Base-by-base conservation (phyloP, 768 basidiomycete genomes). In the Mycena capillaripes region DNA sequence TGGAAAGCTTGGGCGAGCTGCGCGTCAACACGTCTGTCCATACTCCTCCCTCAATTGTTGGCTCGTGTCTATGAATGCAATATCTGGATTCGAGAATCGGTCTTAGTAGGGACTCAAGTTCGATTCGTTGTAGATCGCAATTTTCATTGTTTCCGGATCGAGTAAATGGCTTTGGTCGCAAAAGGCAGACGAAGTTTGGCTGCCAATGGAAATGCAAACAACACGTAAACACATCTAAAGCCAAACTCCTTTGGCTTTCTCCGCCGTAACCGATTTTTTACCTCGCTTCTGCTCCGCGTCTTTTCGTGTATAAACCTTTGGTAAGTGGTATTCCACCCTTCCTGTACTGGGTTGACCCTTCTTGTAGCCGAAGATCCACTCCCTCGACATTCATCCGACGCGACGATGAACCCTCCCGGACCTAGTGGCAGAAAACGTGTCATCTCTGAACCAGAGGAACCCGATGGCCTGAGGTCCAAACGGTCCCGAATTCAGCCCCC, bases 401-500 rank as follows among this genome's bases (percentile, higher is more conserved):
- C 66, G 50, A 74, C 59, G 29, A 79, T 78, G 73, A 70, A 73
- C 44, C 65, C 73, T 10, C 72, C 77, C 12, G 76, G 72, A 1
- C 61, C 60, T 21, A 53, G 62, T 60, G 56, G 38, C 62, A 79
- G 83, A 64, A 83, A 83, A 66, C 82, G 83, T 65, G 79, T 81
- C 55, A 70, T 81, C 42, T 84, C 82, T 21, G 81, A 74, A 48
- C 76, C 74, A 7, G 81, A 82, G 38, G 78, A 77, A 25, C 74
- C 78, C 29, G 62, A 73, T 77, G 19, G 40, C 14, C 27, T 21
- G 23, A 32, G 66, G 69, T 21, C 76, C 19, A 62, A 78, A n/a
- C 71, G 79, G 55, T 82, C 83, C 59, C 78, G 82, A 34, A 81
- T 81, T 66, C 80, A 81, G 7, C 38, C 83, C n/a, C 83, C 84